These are phyloP conservation scores for Sugiyamaella valdiviana DNA, from an alignment of 805 yeast genomes.

Conservation along the genomic window DNA sequence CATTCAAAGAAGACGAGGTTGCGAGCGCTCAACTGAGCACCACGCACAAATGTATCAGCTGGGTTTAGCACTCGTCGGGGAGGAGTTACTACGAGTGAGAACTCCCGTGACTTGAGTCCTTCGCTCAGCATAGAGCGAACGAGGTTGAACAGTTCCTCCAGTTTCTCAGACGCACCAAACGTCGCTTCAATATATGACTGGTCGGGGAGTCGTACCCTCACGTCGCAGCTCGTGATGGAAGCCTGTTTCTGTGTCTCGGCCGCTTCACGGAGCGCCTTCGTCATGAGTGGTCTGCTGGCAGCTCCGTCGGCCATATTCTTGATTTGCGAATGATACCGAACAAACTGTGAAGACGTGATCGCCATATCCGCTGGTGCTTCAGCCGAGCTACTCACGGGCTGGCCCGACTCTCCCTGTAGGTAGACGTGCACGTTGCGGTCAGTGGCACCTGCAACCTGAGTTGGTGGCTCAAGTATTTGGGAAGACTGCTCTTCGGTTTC, in stretches of 20 bases:
- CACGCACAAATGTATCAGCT: conserved; percentile 31
- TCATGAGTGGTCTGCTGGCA: conserved; percentile 37
- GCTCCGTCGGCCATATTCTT: conserved; percentile 36
- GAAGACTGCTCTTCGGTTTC: too few species aligned
- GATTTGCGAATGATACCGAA: conserved; percentile 46
- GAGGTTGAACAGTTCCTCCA: conserved; percentile 31
- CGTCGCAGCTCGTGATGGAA: conserved; percentile 31
- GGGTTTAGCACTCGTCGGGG: conserved; percentile 39
- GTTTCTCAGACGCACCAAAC: conserved; percentile 42
- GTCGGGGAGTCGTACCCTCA: conserved; percentile 57
- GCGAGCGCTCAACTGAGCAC: conserved; percentile 42
- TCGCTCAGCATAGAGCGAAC: conserved; percentile 30
- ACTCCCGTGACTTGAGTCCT: conserved; percentile 24
- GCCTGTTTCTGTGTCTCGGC: conserved; percentile 24
- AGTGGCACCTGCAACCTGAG: background rate
- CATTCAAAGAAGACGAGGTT: conserved; percentile 39
- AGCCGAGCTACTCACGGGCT: conserved; percentile 8
- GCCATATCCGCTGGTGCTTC: conserved; percentile 40
- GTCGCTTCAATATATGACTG: conserved; percentile 44
- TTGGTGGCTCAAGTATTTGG: background rate
- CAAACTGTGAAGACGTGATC: conserved; percentile 47
- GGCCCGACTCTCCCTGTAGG: conserved; percentile 4
- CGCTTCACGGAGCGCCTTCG: conserved; percentile 37
- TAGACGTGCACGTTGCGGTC: conserved; percentile 14
- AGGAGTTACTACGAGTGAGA: conserved; percentile 42